A percentile compares a stretch with the other conserved stretches of the same genome.
Evolutionary conservation across 257 asterid species (phyloP).

Genomic region (Echium plantagineum): DNA sequence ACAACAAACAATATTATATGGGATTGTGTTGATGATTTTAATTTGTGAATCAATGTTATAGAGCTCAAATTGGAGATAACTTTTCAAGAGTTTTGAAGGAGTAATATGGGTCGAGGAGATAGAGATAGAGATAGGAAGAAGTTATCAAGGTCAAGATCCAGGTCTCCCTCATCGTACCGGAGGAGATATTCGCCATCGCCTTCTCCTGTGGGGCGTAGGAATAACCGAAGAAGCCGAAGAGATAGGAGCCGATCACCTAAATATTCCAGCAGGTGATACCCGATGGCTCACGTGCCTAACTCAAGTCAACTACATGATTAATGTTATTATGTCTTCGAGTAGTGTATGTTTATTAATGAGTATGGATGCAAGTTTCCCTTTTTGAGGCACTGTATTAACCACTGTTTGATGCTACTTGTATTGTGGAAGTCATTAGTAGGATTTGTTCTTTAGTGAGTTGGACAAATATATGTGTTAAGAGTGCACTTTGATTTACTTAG

Average conservation of each 20-base stretch:
- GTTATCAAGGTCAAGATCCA: conserved; percentile 27
- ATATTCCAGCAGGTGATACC: conserved; percentile 93
- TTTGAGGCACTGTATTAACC: conserved; percentile 14
- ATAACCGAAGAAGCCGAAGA: conserved; percentile 74
- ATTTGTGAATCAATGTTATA: background rate
- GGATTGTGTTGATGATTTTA: no score
- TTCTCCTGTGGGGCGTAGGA: conserved; percentile 60
- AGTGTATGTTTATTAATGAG: no score
- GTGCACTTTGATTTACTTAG: no score
- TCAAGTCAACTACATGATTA: no score
- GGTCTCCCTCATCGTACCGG: conserved; percentile 57
- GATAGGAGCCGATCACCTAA: conserved; percentile 86
- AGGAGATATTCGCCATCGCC: conserved; percentile 88
- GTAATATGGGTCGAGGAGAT: conserved; percentile 24
- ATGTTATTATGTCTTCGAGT: conserved; percentile 3
- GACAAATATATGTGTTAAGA: no score
- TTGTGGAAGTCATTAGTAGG: no score
- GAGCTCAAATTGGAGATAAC: background rate
- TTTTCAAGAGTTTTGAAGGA: background rate
- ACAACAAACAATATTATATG: no score
- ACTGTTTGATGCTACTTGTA: conserved; percentile 23
- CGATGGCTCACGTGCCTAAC: conserved; percentile 10
- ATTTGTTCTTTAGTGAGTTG: no score
- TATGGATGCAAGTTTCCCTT: conserved; percentile 10
- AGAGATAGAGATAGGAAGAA: background rate